phyloP scores from a whole-genome alignment of 2,329 filamentous ascomycete genomes.

The Nemania abortiva region DNA sequence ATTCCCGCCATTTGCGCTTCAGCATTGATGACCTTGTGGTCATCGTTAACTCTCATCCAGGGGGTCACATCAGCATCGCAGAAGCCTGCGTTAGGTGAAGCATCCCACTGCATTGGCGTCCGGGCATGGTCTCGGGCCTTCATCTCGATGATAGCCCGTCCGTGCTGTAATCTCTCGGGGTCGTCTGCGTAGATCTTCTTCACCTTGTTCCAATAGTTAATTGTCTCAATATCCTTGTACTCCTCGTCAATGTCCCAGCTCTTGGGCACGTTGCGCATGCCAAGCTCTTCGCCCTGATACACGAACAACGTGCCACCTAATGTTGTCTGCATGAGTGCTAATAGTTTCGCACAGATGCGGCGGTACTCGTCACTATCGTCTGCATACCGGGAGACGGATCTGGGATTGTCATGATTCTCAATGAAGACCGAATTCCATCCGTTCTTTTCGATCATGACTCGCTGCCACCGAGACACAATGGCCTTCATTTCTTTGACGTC shows the following conservation, averaged over 20 bases:
- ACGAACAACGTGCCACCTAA: conserved; percentile 72
- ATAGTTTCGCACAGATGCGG: conserved; percentile 66
- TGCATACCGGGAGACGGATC: conserved; percentile 67
- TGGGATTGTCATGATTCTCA: conserved; percentile 74
- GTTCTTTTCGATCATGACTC: conserved; percentile 61
- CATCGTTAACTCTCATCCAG: conserved; percentile 70
- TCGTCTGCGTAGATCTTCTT: conserved; percentile 54
- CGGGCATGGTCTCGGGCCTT: conserved; percentile 75
- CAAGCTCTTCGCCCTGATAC: conserved; percentile 77
- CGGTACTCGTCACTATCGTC: conserved; percentile 63
- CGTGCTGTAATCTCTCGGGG: conserved; percentile 58
- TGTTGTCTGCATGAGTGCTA: conserved; percentile 65
- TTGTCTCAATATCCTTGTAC: conserved; percentile 66
- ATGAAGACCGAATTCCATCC: conserved; percentile 74
- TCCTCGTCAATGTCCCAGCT: conserved; percentile 68
- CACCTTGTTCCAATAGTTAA: conserved; percentile 60
- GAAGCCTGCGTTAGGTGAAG: conserved; percentile 69
- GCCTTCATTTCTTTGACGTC: conserved; percentile 56
- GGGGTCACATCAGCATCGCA: conserved; percentile 62
- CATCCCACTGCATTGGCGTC: conserved; percentile 76
- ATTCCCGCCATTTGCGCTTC: conserved; percentile 58
- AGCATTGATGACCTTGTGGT: conserved; percentile 68
- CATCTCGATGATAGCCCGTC: conserved; percentile 65
- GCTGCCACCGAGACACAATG: conserved; percentile 56
- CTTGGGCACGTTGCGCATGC: conserved; percentile 70